Percentiles rank a stretch among this genome's conserved stretches.
Conservation (phyloP, 768 basidiomycete species). For the Boletus huronensis region DNA sequence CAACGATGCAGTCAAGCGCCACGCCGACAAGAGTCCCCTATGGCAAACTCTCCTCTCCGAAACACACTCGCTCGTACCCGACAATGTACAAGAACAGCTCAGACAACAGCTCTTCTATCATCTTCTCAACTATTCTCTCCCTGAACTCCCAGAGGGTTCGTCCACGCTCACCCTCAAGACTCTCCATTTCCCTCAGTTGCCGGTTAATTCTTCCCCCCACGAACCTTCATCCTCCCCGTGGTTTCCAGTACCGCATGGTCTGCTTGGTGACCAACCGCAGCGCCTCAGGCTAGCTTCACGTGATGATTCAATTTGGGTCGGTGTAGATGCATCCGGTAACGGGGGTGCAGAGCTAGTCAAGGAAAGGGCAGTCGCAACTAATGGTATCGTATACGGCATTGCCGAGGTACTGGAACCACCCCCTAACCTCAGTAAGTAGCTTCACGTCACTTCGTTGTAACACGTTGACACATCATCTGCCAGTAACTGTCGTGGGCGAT, state of each 20-base stretch:
- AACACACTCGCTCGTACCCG: conserved; percentile 41
- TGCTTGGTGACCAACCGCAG: conserved; percentile 80
- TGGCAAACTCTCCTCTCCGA: conserved; percentile 32
- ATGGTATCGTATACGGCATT: conserved; percentile 78
- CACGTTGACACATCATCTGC: conserved; percentile 1
- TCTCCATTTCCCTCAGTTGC: conserved; percentile 64
- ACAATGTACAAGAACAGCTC: conserved; percentile 81
- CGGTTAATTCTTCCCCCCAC: conserved; percentile 56
- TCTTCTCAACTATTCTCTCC: conserved; percentile 76
- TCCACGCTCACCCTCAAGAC: conserved; percentile 48
- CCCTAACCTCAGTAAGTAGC: conserved; percentile 59
- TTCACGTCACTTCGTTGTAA: background rate
- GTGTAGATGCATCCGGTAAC: conserved; percentile 76
- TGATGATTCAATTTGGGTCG: conserved; percentile 52
- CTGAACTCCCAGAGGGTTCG: conserved; percentile 39
- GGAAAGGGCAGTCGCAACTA: conserved; percentile 52
- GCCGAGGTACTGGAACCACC: conserved; percentile 74
- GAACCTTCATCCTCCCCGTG: conserved; percentile 78
- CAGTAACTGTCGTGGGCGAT: conserved; percentile 59
- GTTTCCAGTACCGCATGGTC: conserved; percentile 80
- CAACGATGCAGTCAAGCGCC: conserved; percentile 77
- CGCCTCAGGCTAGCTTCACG: conserved; percentile 60
- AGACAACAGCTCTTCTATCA: conserved; percentile 95
- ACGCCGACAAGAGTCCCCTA: conserved; percentile 31
- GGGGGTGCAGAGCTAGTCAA: conserved; percentile 69